Conservation (phyloP, 148 eudicot genomes). For the Silene latifolia region DNA sequence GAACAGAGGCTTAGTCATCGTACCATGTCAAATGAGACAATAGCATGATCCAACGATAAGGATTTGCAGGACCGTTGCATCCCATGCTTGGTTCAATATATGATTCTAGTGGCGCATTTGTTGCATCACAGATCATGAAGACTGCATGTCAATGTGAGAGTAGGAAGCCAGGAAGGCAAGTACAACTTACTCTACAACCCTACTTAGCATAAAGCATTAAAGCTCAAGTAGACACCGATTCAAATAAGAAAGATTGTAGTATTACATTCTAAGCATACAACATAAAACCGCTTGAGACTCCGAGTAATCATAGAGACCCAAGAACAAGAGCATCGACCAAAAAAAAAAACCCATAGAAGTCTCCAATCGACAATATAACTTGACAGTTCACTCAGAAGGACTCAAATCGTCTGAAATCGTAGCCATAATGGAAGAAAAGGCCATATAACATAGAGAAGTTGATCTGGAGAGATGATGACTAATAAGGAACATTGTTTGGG, state of each 20-base stretch:
- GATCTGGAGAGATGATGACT: constrained; percentile 18
- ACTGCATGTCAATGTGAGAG: background rate
- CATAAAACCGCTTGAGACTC: background rate
- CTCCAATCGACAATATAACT: background rate
- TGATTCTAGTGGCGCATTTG: too few species aligned
- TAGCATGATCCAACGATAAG: background rate
- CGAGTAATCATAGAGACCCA: too few species aligned
- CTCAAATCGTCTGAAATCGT: background rate
- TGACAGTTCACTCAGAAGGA: background rate
- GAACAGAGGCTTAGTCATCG: background rate
- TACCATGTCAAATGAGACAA: background rate
- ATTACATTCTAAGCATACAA: background rate
- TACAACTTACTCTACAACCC: background rate
- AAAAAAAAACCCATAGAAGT: background rate
- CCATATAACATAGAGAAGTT: background rate
- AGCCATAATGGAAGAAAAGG: background rate
- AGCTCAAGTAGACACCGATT: background rate
- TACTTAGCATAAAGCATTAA: background rate
- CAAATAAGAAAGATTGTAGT: background rate
- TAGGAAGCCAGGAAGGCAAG: background rate
- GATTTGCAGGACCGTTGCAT: background rate
- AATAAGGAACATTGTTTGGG: constrained; percentile 77
- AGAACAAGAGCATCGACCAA: background rate
- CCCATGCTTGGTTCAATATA: too few species aligned
- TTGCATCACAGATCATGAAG: background rate